These are phyloP conservation scores for Golubevia pallescens DNA, from an alignment of 1,284 basidiomycete genomes.

Conservation along the genomic window DNA sequence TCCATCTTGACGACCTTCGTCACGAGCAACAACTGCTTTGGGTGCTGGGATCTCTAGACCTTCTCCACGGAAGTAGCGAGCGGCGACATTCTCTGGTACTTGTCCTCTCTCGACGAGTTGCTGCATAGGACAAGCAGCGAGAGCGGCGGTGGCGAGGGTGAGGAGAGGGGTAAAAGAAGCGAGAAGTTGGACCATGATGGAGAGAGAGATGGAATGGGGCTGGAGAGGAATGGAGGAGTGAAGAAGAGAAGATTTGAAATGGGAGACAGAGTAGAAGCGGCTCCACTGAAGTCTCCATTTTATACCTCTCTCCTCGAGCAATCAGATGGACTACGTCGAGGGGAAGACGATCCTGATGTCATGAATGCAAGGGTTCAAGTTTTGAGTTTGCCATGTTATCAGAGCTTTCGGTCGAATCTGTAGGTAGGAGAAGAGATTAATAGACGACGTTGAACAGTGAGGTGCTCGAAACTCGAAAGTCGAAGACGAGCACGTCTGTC, in stretches of 20 bases:
- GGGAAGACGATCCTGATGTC: no score
- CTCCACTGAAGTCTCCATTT: neutral
- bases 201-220: neutral
- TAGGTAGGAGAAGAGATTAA: no score
- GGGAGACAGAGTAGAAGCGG: neutral
- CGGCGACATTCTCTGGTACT: slow-evolving; percentile 8
- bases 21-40: slow-evolving; percentile 7
- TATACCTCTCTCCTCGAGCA: no score
- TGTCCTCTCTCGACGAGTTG: slow-evolving; percentile 11
- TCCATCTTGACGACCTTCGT: slow-evolving; percentile 5
- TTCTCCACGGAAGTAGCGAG: slow-evolving; percentile 11
- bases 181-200: neutral
- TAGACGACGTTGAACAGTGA: no score
- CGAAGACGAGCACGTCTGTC: no score
- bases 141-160: neutral
- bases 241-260: neutral
- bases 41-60: slow-evolving; percentile 1
- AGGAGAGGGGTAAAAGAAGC: neutral
- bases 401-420: no score
- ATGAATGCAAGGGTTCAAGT: no score
- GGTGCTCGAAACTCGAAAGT: no score
- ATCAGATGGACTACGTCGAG: no score
- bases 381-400: no score
- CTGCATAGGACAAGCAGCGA: slow-evolving; percentile 13
- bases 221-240: neutral